phyloP scores from a whole-genome alignment of 2,329 filamentous ascomycete species.

The Fusarium sterilihyphosum region DNA sequence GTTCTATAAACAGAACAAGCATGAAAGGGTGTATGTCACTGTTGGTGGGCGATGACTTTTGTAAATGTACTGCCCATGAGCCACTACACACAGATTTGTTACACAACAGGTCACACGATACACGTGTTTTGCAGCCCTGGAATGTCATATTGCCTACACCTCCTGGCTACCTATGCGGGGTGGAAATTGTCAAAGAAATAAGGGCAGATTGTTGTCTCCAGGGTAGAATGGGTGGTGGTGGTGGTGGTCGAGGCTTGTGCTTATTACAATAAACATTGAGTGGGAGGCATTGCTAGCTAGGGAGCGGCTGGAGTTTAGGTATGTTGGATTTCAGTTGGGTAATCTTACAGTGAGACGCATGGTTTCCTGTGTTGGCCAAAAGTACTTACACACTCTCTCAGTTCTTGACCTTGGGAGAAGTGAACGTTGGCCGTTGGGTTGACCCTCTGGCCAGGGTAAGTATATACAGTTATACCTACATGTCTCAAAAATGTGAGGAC shows the following conservation, averaged over 20 bases:
- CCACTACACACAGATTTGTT: neutral
- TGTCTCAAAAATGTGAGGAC: conserved; percentile 13
- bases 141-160: neutral
- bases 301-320: neutral
- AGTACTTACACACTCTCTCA: neutral
- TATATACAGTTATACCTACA: neutral
- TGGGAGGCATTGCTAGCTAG: neutral
- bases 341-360: neutral
- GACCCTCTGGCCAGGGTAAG: neutral
- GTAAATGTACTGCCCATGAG: neutral
- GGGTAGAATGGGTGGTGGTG: neutral
- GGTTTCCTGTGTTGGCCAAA: neutral
- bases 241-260: neutral
- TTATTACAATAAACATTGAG: neutral
- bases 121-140: conserved; percentile 7
- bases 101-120: conserved; percentile 8
- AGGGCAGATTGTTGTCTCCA: neutral
- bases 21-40: conserved; percentile 15
- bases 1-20: conserved; percentile 32
- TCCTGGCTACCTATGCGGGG: neutral
- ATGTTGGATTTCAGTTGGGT: neutral
- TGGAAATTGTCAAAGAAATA: neutral
- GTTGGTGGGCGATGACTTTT: conserved; percentile 10
- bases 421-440: neutral
- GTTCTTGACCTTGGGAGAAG: neutral